Conservation (phyloP, 2,329 filamentous ascomycete genomes). For the Biscogniauxia sp. region DNA sequence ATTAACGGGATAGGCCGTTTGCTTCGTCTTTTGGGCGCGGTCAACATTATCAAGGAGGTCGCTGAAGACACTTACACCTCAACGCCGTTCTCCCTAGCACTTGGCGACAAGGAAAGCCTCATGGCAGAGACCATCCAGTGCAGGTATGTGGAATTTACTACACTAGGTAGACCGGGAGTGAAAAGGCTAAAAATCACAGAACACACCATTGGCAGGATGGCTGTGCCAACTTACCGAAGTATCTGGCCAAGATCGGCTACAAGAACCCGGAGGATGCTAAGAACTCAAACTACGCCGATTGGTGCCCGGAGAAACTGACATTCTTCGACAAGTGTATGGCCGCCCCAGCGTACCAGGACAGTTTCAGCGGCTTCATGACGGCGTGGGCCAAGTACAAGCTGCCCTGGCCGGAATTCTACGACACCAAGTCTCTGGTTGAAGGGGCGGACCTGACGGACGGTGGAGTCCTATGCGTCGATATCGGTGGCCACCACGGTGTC, state of each 20-base stretch:
- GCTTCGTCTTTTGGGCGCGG: constrained; percentile 23
- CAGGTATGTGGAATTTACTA: constrained; percentile 5
- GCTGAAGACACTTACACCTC: constrained; percentile 26
- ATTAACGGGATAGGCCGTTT: constrained; percentile 21
- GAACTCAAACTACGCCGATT: constrained; percentile 20
- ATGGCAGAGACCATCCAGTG: constrained; percentile 24
- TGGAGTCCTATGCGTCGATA: constrained; percentile 37
- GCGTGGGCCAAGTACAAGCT: constrained; percentile 19
- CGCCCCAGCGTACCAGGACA: constrained; percentile 17
- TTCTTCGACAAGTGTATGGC: constrained; percentile 24
- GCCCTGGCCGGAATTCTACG: constrained; percentile 27
- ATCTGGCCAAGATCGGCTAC: constrained; percentile 24
- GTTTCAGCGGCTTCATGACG: constrained; percentile 26
- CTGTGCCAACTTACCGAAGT: constrained; percentile 17
- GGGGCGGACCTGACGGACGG: constrained; percentile 25
- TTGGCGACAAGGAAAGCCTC: constrained; percentile 24
- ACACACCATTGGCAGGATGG: constrained; percentile 11
- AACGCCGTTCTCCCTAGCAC: constrained; percentile 24
- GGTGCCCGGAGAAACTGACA: constrained; percentile 15
- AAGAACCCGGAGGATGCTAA: constrained; percentile 20
- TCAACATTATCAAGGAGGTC: constrained; percentile 24
- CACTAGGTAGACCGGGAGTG: neutral
- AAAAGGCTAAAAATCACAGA: constrained; percentile 8
- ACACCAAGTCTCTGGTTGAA: constrained; percentile 22
- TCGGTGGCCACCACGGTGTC: constrained; percentile 41